Evolutionary conservation across 2,329 filamentous ascomycete genomes (phyloP), one percentile per base, ranked within the genome.

Genomic region (Diaporthe sp.): DNA sequence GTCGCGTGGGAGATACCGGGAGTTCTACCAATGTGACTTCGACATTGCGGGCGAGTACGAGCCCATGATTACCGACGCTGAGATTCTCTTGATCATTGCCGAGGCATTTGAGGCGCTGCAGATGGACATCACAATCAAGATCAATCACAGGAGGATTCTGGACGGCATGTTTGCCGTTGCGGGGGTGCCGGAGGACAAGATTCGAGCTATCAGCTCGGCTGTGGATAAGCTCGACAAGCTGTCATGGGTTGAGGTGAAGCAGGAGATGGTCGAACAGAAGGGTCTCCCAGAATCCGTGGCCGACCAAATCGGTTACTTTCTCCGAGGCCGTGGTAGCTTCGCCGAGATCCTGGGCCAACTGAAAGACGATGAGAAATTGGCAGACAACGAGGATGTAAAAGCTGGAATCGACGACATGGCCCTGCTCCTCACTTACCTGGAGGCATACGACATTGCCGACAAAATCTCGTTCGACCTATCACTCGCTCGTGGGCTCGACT

Each of bases 21-120:
- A 98, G 85, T 98, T 98, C 85, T 98, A 97, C 87, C 96, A 98
- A 85, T 98, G 96, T 87, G 96, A 98, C 85, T 97, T 98, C 81
- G 96, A 98, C 82, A 96, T 98, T 85, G 96, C 96, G 15, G 95
- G 96, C 76, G 88, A 87, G 49, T 97, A 95, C 86, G 96, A 98
- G 82, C 86, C 94, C 70, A 98, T 98, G 95, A 90, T 98, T 31
- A 94, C 96, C 73, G 96, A 98, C 81, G 94, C 95, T 39, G 95
- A 98, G 86, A 93, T 98, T 74, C 86, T 98, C 79, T 90, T 94
- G 74, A 95, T 98, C 78, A 91, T 94, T 61, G 92, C 91, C 79
- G 95, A 98, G 82, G 94, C 98, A 49, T 97, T 98, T 80, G 91
- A 96, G 79, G 91, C 90, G 2, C 28, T 71, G 28, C 2, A 92